phyloP scores from a whole-genome alignment of 768 basidiomycete species.

The Russula foetens region DNA sequence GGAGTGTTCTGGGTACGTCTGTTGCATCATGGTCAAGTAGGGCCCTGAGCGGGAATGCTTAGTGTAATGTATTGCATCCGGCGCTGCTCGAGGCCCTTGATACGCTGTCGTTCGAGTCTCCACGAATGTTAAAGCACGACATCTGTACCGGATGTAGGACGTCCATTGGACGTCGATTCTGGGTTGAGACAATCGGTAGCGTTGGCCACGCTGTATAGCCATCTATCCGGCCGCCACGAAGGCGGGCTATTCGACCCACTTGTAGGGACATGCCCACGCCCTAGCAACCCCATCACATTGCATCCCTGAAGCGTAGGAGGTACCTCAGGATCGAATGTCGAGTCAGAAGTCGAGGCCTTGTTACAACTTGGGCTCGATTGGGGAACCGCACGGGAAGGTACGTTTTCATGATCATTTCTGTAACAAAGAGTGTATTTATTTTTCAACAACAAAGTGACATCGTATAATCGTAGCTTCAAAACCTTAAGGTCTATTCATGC shows the following conservation, averaged over 20 bases:
- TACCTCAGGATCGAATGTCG: no score
- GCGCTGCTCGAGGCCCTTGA: background rate
- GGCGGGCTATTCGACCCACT: no score
- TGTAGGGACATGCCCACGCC: background rate
- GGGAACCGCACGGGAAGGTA: no score
- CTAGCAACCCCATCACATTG: no score
- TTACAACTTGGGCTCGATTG: no score
- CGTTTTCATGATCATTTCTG: no score
- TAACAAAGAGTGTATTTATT: background rate
- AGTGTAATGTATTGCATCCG: background rate
- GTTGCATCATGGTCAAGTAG: background rate
- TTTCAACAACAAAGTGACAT: background rate
- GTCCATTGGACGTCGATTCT: background rate
- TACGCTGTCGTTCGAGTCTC: no score
- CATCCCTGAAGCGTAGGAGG: no score
- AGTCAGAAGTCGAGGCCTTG: no score
- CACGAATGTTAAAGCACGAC: background rate
- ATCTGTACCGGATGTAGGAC: background rate
- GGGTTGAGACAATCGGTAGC: background rate
- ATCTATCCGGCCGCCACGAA: background rate
- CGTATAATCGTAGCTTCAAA: background rate
- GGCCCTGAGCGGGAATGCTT: background rate
- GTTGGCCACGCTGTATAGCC: background rate
- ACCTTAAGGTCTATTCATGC: background rate
- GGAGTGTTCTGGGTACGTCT: slow-evolving; percentile 28